A percentile compares a stretch with the other conserved stretches of the same genome.
phyloP scores from a whole-genome alignment of 2,329 filamentous ascomycete species.

The Ploettnerulaceae sp. region DNA sequence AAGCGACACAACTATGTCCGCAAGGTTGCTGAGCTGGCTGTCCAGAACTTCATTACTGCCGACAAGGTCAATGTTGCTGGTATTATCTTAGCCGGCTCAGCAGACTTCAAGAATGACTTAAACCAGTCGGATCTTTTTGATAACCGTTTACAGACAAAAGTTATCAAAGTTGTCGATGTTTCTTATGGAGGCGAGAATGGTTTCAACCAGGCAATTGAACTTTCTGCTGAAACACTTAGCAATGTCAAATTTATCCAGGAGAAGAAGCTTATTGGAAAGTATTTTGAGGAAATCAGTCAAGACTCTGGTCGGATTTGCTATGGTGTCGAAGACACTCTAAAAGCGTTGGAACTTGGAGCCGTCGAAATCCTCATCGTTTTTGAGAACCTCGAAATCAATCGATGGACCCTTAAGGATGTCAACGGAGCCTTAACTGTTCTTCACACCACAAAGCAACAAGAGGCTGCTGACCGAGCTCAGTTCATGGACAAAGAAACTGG shows the following conservation, averaged over 20 bases:
- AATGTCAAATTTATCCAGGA: constrained; percentile 99
- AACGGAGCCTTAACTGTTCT: constrained; percentile 68
- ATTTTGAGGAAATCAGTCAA: constrained; percentile 98
- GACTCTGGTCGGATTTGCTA: constrained; percentile 97
- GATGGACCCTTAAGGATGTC: constrained; percentile 82
- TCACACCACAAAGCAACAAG: constrained; percentile 84
- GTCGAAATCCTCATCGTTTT: constrained; percentile 94
- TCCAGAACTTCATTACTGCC: constrained; percentile 97
- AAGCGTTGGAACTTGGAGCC: constrained; percentile 91
- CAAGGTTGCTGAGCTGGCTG: constrained; percentile 94
- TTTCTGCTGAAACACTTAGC: constrained; percentile 89
- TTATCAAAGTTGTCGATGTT: constrained; percentile 99
- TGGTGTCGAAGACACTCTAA: constrained; percentile 94
- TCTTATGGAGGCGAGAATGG: constrained; percentile 99
- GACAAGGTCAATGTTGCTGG: constrained; percentile 98
- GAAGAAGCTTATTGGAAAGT: constrained; percentile 98
- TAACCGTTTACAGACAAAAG: constrained; percentile 82
- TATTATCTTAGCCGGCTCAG: constrained; percentile 90
- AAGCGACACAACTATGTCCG: constrained; percentile 99
- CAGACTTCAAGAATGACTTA: constrained; percentile 99
- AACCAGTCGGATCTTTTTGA: constrained; percentile 98
- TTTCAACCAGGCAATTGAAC: constrained; percentile 98
- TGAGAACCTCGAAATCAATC: constrained; percentile 92
- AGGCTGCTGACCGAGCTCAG: constrained; percentile 66
- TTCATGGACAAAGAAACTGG: constrained; percentile 96